Percentiles rank a stretch among this genome's conserved stretches.
phyloP scores from a whole-genome alignment of 75 land plant species.

The Sequoia sempervirens region DNA sequence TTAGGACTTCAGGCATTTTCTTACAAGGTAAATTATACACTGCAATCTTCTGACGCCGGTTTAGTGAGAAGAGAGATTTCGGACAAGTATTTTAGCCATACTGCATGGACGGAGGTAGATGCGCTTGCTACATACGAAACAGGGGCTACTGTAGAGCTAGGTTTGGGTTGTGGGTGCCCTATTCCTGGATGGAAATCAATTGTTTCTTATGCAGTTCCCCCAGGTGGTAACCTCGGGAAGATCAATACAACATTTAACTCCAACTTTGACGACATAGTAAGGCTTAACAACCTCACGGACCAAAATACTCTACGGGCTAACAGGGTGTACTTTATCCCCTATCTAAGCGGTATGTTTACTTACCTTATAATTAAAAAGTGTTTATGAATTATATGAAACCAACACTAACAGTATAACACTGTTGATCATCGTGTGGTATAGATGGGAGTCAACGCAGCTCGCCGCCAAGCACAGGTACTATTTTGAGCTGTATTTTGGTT shows the following conservation, averaged over 20 bases:
- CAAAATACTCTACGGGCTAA: not conserved
- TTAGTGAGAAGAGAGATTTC: not conserved
- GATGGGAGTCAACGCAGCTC: not conserved
- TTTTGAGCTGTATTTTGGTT: no score
- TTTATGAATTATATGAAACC: not conserved
- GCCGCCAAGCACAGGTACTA: not conserved
- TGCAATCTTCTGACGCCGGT: not conserved
- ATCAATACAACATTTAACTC: not conserved
- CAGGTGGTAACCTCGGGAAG: not conserved
- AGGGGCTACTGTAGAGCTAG: not conserved
- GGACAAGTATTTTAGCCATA: not conserved
- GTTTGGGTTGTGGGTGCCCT: not conserved
- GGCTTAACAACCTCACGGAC: not conserved
- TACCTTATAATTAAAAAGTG: not conserved
- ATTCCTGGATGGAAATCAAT: not conserved
- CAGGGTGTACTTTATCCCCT: not conserved
- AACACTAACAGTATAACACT: not conserved
- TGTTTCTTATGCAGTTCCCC: not conserved
- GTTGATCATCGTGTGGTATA: not conserved
- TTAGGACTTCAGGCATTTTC: not conserved
- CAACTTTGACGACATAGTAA: not conserved
- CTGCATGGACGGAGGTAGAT: not conserved
- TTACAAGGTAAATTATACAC: not conserved
- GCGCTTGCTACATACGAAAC: not conserved
- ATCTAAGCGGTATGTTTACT: no score